A percentile compares a stretch with the other conserved stretches of the same genome.
Conservation (phyloP, 805 yeast genomes). For the Nakazawaea ishiwadae region DNA sequence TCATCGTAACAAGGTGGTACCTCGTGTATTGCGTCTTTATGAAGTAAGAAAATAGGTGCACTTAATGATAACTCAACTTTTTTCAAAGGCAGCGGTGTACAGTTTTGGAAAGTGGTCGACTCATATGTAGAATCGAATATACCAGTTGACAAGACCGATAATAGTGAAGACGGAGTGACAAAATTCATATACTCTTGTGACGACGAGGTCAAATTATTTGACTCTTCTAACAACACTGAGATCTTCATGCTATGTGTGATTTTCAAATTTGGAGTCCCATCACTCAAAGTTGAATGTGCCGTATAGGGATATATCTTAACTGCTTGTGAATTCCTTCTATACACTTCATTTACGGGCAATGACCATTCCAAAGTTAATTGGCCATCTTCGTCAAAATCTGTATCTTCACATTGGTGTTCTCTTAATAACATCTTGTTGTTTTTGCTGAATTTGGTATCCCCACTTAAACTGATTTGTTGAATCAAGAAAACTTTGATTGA, state of each 20-base stretch:
- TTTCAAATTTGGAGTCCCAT: slow-evolving; percentile 16
- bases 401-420: background rate
- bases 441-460: background rate
- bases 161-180: too few species aligned
- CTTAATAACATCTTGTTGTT: slow-evolving; percentile 17
- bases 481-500: slow-evolving; percentile 18
- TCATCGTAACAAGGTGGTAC: slow-evolving; percentile 3
- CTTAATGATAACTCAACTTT: slow-evolving; percentile 2
- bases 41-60: slow-evolving; percentile 9
- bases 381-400: slow-evolving; percentile 8
- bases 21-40: slow-evolving; percentile 4
- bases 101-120: too few species aligned
- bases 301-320: slow-evolving; percentile 20
- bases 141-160: background rate
- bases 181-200: too few species aligned
- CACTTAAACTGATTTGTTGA: slow-evolving; percentile 20
- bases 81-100: too few species aligned
- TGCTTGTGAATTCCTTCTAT: background rate
- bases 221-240: slow-evolving; percentile 10
- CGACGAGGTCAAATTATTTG: too few species aligned
- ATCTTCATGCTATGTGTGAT: slow-evolving; percentile 20
- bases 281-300: background rate
- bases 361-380: slow-evolving; percentile 2
- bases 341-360: background rate
- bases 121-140: too few species aligned